Evolutionary conservation across 768 basidiomycete species (phyloP), one percentile per base, ranked within the genome.

Genomic region (Harrya chromipes): DNA sequence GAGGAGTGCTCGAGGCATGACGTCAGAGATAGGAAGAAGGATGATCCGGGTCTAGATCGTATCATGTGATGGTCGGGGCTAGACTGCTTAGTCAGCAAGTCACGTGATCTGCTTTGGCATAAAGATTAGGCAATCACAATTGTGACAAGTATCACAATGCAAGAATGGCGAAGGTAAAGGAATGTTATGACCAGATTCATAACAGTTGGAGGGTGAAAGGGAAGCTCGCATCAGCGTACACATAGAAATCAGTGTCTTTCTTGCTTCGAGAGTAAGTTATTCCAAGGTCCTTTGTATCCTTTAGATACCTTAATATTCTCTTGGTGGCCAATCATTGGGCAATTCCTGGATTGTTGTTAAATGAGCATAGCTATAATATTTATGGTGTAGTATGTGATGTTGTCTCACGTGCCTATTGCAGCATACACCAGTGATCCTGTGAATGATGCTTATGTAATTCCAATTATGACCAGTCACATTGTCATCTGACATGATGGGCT

Each of bases 161-260:
- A n/a, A n/a, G n/a, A n/a, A n/a, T n/a, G n/a, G n/a, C n/a, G n/a
- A n/a, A n/a, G n/a, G n/a, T n/a, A n/a, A n/a, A n/a, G n/a, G n/a
- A n/a, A n/a, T n/a, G n/a, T n/a, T n/a, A n/a, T n/a, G n/a, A n/a
- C n/a, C n/a, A n/a, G n/a, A n/a, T n/a, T n/a, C n/a, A n/a, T n/a
- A n/a, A n/a, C n/a, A n/a, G n/a, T n/a, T n/a, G n/a, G n/a, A n/a
- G n/a, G n/a, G n/a, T n/a, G n/a, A n/a, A n/a, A n/a, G n/a, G n/a
- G 44, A 60, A 66, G 27, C 66, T 61, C 0, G 65, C 59, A 34
- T 73, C 62, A 0, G 60, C 52, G 34, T 59, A 64, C 0, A 61
- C 54, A 0, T 50, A 12, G 4, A 68, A 48, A 3, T 17, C 12
- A 1, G 1, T n/a, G 17, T 13, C 29, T 31, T 7, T 51, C 1